Evolutionary conservation across 441 rosid species (phyloP).

Genomic region (Heliophila coronopifolia): DNA sequence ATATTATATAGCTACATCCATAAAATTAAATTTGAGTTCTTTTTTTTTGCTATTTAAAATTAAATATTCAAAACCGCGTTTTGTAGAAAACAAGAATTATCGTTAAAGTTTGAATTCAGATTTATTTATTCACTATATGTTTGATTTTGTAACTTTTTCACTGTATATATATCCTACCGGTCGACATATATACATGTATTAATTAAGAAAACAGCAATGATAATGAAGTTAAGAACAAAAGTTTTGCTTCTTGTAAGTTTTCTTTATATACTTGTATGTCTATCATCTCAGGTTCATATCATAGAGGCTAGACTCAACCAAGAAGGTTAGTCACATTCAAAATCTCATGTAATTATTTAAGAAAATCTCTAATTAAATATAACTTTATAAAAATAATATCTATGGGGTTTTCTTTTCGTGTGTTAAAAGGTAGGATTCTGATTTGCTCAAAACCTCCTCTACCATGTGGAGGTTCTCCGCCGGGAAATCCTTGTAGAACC

Average conservation of each 20-base stretch:
- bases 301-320: too few species aligned
- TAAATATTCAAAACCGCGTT: constrained; percentile 22
- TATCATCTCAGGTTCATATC: background rate
- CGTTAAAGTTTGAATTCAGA: background rate
- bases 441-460: background rate
- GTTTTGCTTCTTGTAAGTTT: constrained; percentile 1
- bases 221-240: background rate
- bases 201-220: background rate
- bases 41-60: too few species aligned
- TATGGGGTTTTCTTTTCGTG: too few species aligned
- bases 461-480: background rate
- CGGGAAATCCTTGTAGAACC: background rate
- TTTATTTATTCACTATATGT: background rate
- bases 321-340: too few species aligned
- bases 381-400: background rate
- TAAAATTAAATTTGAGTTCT: too few species aligned
- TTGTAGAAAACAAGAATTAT: background rate
- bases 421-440: background rate
- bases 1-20: too few species aligned
- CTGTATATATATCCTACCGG: background rate
- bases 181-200: too few species aligned
- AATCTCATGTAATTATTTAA: too few species aligned
- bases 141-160: background rate
- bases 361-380: background rate
- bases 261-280: background rate